Evolutionary conservation across 2,329 filamentous ascomycete genomes (phyloP), one percentile per base, ranked within the genome.

Genomic region (Pseudogymnoascus verrucosus): DNA sequence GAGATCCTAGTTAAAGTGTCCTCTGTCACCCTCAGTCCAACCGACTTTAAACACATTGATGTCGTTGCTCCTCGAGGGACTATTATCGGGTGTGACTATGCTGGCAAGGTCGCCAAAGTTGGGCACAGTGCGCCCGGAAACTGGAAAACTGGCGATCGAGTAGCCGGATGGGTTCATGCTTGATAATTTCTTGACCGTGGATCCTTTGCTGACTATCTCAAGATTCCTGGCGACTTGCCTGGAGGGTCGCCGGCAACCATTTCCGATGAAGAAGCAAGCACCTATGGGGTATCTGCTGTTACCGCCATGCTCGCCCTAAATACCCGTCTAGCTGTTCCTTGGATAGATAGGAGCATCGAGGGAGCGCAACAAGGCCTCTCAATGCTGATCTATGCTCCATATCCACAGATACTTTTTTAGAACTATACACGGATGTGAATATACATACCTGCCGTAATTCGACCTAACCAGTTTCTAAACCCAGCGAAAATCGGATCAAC

Each of bases 121-220:
- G 81, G 80, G 5, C 62, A 68, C 3, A 74, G 74, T 31, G 76
- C 39, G 77, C 71, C 12, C 77, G 77, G 66, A 62, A 69, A 5
- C 77, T 80, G 64, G 76, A 28, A 76, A 68, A 76, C 75, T 62
- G 81, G 82, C 1, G 80, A 84, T 64, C 76, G 80, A 47, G 72
- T 82, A 37, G 70, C 71, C 26, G 81, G 80, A 4, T 67, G 75
- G 10, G 69, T 65, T 1, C 76, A 79, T 60, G 60, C 23, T 16
- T 4, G 39, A 6, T 6, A 4, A 6, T 28, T 28, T 28, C 26
- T 28, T 28, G 62, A 66, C n/a, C 26, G 42, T 8, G 66, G 66
- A 21, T 42, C 57, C 40, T 68, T 66, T 57, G 61, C 62, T 12
- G 61, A 66, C 39, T 66, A 65, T 40, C 11, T 67, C 5, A 65